Evolutionary conservation across 805 yeast genomes (phyloP).

Genomic region (Blastobotrys robertii): DNA sequence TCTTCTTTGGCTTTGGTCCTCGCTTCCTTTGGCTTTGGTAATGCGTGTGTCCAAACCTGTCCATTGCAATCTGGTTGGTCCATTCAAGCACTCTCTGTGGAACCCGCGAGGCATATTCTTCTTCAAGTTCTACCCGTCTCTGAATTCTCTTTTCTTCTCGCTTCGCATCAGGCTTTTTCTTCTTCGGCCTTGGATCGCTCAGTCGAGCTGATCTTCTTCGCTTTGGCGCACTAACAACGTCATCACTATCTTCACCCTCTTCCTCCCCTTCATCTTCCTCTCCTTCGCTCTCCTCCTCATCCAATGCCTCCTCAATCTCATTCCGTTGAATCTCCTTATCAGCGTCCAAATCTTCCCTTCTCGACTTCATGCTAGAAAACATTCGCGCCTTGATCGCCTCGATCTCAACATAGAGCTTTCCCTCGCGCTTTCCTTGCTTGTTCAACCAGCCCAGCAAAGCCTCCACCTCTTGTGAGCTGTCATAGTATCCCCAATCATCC

Average conservation of each 20-base stretch:
- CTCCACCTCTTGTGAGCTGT: conserved; percentile 48
- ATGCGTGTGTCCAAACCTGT: conserved; percentile 18
- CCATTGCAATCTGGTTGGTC: conserved; percentile 17
- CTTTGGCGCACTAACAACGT: conserved; percentile 8
- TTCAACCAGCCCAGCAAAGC: conserved; percentile 56
- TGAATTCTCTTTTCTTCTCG: conserved; percentile 3
- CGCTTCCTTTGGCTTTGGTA: conserved; percentile 23
- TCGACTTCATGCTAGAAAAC: conserved; percentile 43
- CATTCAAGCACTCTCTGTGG: conserved; percentile 17
- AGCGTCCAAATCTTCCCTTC: conserved; percentile 29
- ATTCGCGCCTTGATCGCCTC: conserved; percentile 43
- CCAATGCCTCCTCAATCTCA: conserved; percentile 15
- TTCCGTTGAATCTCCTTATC: conserved; percentile 14
- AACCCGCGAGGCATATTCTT: conserved; percentile 8
- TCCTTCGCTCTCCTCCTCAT: conserved; percentile 10
- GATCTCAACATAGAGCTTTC: conserved; percentile 53
- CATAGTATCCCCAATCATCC: conserved; percentile 63
- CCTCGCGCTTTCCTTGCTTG: conserved; percentile 67
- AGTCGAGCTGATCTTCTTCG: conserved; percentile 5
- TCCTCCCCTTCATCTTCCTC: conserved; percentile 38
- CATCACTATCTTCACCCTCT: conserved; percentile 7
- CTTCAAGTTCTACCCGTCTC: conserved; percentile 11
- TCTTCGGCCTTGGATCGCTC: conserved; percentile 1
- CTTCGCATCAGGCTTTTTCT: conserved; percentile 1
- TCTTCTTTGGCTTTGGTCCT: conserved; percentile 11